Evolutionary conservation across 306 rosid species (phyloP).

Genomic region (Boehmeria nivea): DNA sequence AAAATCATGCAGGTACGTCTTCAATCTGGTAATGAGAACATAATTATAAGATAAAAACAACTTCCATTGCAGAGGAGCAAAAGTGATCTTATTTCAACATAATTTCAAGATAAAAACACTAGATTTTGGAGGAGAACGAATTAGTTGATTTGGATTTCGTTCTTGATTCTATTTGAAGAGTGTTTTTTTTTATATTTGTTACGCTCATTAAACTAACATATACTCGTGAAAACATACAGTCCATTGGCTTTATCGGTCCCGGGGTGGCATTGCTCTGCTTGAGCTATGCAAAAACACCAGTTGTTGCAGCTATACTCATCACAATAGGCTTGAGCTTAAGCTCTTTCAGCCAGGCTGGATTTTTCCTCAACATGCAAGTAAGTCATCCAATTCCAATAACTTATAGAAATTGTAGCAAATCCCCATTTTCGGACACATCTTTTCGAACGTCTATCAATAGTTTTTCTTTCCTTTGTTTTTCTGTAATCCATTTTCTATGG

Average conservation of each 20-base stretch:
- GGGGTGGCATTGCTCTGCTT: constrained; percentile 73
- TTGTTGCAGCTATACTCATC: constrained; percentile 52
- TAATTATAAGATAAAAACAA: not conserved
- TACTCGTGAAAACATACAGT: constrained; percentile 34
- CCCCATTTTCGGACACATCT: not conserved
- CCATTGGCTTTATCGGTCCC: constrained; percentile 84
- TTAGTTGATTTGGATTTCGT: not conserved
- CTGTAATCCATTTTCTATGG: too few relatives aligned
- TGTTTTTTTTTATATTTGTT: not conserved
- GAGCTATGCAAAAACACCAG: constrained; percentile 62
- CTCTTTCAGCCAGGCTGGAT: constrained; percentile 97
- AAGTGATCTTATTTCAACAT: too few relatives aligned
- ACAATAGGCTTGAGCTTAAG: constrained; percentile 81
- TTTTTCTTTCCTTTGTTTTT: too few relatives aligned
- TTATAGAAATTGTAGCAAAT: too few relatives aligned
- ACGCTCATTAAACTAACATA: constrained; percentile 2
- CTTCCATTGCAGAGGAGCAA: too few relatives aligned
- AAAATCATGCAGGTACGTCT: constrained; percentile 79
- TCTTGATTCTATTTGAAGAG: not conserved
- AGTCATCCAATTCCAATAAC: constrained; percentile 25
- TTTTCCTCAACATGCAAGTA: constrained; percentile 86
- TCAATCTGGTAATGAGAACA: not conserved
- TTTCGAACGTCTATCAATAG: too few relatives aligned
- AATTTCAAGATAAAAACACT: too few relatives aligned
- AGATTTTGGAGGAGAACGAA: too few relatives aligned